Evolutionary conservation across 2,329 filamentous ascomycete species (phyloP), one percentile per base, ranked within the genome.

Genomic region (Cladosporium sp.): DNA sequence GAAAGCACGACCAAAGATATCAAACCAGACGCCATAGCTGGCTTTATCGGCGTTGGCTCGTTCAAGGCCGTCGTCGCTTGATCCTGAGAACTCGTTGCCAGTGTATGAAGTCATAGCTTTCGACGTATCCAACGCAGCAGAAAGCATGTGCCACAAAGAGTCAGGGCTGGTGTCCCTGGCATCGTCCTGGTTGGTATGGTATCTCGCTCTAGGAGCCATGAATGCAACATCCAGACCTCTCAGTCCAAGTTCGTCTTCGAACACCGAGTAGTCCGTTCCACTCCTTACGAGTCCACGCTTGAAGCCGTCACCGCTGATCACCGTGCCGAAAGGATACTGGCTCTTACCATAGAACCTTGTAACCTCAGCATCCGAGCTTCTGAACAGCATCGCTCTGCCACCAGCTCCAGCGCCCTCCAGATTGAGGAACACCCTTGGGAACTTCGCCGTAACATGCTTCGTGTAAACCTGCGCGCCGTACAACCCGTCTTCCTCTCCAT

Each of bases 401-500:
- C 95, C 95, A 14, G 94, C 94, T 59, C 94, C 95, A 49, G 94
- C 94, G 14, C 95, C 95, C 78, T 99, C 95, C 18, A 99, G 86
- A 72, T 99, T 99, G 70, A 98, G 82, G 75, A 99, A 98, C 0
- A 92, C 92, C 74, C 93, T 91, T 11, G 92, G 86, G 65, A 96
- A 91, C 62, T 87, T 87, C 12, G 92, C 88, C 69, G 97, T 83
- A 0, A 93, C 91, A 76, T 93, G 92, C 71, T 92, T 88, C 32
- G 91, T 89, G 74, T 96, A 97, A 6, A 91, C 93, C 67, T 88
- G 87, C 7, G 94, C 93, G 0, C 95, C 95, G 70, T 96, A 92
- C 12, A 98, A 82, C 41, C 89, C 95, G 74, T 98, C 94, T 76
- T 99, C 95, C 75, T 99, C 95, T 41, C 91, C 94, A 74, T 98